These are phyloP conservation scores for Leccinum arenicola DNA, from an alignment of 768 basidiomycete species.

Conservation along the genomic window DNA sequence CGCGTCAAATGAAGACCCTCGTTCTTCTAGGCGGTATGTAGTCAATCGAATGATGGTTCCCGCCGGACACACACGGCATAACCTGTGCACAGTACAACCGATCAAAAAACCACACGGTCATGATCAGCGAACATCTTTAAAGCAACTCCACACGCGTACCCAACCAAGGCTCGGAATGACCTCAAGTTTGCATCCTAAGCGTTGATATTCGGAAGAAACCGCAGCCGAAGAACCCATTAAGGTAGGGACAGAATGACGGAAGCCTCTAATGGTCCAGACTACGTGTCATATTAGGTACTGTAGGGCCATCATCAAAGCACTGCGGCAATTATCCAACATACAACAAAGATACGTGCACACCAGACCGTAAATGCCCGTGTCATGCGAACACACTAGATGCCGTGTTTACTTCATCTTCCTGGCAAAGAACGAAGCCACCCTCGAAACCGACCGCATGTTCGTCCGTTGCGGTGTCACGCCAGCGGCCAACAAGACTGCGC, in stretches of 20 bases:
- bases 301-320: conserved; percentile 14
- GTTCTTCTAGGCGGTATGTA: conserved; percentile 2
- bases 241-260: neutral
- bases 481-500: conserved; percentile 49
- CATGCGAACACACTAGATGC: conserved; percentile 11
- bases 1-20: conserved; percentile 3
- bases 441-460: conserved; percentile 43
- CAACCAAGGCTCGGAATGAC: conserved; percentile 16
- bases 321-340: conserved; percentile 13
- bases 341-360: conserved; percentile 9
- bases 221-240: conserved; percentile 1
- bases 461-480: conserved; percentile 49
- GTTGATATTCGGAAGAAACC: conserved; percentile 8
- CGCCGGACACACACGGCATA: neutral
- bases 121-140: conserved; percentile 12
- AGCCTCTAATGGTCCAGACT: neutral
- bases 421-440: conserved; percentile 46
- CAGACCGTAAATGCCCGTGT: conserved; percentile 18
- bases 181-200: neutral
- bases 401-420: conserved; percentile 27
- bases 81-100: neutral
- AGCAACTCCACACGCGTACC: neutral
- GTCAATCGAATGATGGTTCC: conserved; percentile 4
- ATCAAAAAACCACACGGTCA: conserved; percentile 7
- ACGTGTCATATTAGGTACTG: conserved; percentile 4